These are phyloP conservation scores for Sporothrix globosa DNA, from an alignment of 2,329 filamentous ascomycete genomes.

Conservation along the genomic window DNA sequence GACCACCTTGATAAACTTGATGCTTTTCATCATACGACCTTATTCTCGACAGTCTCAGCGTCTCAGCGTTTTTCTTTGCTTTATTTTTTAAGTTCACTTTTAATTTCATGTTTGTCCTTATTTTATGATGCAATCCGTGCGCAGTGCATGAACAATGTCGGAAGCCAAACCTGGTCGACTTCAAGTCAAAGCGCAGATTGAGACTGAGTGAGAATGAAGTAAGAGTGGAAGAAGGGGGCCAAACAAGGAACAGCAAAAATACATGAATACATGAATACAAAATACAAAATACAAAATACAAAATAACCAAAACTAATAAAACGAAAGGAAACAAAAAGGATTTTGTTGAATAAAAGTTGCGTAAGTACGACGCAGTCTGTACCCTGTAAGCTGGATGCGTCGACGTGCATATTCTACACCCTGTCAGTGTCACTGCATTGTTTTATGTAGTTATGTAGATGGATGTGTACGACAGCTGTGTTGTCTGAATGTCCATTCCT, in stretches of 20 bases:
- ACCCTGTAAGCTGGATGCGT: background rate
- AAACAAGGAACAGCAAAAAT: background rate
- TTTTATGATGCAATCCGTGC: slow-evolving; percentile 14
- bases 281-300: background rate
- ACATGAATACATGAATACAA: background rate
- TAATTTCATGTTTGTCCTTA: background rate
- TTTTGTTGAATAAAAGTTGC: background rate
- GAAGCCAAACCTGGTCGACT: background rate
- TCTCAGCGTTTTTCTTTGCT: background rate
- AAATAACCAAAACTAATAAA: background rate
- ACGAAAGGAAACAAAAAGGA: background rate
- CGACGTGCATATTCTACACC: slow-evolving; percentile 17
- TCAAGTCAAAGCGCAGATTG: background rate
- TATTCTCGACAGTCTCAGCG: background rate
- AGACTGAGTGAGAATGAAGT: background rate
- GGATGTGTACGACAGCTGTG: slow-evolving; percentile 1
- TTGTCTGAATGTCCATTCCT: background rate
- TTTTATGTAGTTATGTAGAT: slow-evolving; percentile 21
- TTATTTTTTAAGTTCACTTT: background rate
- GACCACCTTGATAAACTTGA: background rate
- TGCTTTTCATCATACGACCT: background rate
- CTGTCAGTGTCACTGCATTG: slow-evolving; percentile 14
- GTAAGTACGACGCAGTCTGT: no score
- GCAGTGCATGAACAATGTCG: slow-evolving; percentile 20
- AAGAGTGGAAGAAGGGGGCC: background rate